Base-by-base conservation (phyloP, 257 asterid species). In the Petunia axillaris region DNA sequence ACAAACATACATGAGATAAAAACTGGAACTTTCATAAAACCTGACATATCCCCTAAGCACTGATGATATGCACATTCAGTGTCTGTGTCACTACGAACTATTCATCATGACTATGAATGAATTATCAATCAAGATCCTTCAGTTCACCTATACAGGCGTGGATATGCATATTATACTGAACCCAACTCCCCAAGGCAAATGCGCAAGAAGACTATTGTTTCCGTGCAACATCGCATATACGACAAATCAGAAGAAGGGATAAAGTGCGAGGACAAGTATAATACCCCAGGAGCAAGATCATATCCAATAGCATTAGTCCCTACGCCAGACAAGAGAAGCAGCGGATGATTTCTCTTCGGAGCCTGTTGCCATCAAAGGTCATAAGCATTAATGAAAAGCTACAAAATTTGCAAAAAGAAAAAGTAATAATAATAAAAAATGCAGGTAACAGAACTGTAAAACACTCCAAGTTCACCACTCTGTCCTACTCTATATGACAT, bases 231-330 rank as follows among this genome's bases (percentile, higher is more conserved):
- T n/a, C 3, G 78, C 78, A 36, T 14, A 46, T 46, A 73, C 60
- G 35, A 71, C 44, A 71, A 10, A 71, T 25, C 73, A 77, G 70
- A 77, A 7, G 8, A 38, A 13, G 6, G 0, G 7, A 64, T 38
- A 75, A 74, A 64, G 52, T 53, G 1, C n/a, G 50, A 9, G 44
- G n/a, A 62, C 4, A 10, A 67, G 67, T 48, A 14, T 0, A 65
- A 83, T 78, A 95, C 98, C 97, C 83, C 99, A 67, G 97, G 94
- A 77, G 98, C 84, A 77, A 96, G 96, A 88, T 96, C 99, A 86
- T 95, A 96, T 88, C 97, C 98, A 82, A 96, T 89, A 60, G 98
- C 99, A 87, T 96, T 96, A 81, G 98, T 96, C 80, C 97, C 99
- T 70, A 94, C 97, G 38, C 98, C 98, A 1, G 99, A 96, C 81